Evolutionary conservation across 164 flowering plant species (phyloP).

Genomic region (Vitis rupestris): DNA sequence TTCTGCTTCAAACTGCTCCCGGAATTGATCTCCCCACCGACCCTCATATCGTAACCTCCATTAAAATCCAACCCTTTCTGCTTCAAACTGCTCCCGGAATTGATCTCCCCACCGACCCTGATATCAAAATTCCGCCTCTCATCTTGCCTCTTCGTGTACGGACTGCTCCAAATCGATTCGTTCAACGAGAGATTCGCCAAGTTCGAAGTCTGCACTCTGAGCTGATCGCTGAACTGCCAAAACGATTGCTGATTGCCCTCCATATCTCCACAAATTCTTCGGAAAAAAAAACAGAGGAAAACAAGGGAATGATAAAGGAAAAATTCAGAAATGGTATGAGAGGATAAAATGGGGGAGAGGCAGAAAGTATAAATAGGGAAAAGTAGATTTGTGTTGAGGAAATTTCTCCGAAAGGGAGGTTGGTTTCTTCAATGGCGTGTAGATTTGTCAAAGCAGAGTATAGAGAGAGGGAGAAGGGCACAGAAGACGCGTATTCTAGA

Average conservation of each 20-base stretch:
- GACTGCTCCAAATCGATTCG: slow-evolving; percentile 74
- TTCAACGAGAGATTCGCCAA: slow-evolving; percentile 66
- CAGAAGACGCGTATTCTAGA: no score
- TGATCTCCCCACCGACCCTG: slow-evolving; percentile 49
- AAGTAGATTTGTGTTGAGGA: slow-evolving; percentile 9
- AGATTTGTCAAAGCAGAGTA: slow-evolving; percentile 35
- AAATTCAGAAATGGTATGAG: background rate
- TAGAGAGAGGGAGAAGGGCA: no score
- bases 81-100: background rate
- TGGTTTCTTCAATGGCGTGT: slow-evolving; percentile 35
- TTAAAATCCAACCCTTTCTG: background rate
- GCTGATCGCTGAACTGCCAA: slow-evolving; percentile 89
- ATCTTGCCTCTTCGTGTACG: slow-evolving; percentile 43
- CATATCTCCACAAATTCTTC: slow-evolving; percentile 31
- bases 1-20: slow-evolving; percentile 9
- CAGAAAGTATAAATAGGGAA: slow-evolving; percentile 1
- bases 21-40: background rate
- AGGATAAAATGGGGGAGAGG: background rate
- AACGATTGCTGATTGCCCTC: slow-evolving; percentile 72
- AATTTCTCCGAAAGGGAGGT: slow-evolving; percentile 35
- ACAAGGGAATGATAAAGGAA: background rate
- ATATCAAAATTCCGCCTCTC: slow-evolving; percentile 67
- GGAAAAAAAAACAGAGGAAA: background rate
- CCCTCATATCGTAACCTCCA: no score
- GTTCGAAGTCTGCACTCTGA: slow-evolving; percentile 51